Evolutionary conservation across 495 filamentous ascomycete genomes (phyloP).

Genomic region (Tuber melanosporum): DNA sequence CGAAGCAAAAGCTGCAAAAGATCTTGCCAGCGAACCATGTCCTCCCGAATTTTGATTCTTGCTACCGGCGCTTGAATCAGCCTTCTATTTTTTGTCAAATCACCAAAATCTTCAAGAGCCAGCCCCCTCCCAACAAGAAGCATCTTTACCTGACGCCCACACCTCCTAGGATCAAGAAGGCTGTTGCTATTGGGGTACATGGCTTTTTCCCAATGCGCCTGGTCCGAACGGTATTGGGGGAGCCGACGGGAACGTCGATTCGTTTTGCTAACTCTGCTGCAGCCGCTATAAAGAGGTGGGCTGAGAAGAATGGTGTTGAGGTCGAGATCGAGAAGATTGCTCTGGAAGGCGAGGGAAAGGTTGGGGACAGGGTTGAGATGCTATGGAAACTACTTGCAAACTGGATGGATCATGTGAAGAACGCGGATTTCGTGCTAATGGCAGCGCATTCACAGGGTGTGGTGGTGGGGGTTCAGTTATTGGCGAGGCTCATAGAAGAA

Average conservation of each 20-base stretch:
- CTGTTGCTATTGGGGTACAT: constrained; percentile 88
- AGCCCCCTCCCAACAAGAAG: constrained; percentile 51
- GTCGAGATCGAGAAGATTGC: constrained; percentile 82
- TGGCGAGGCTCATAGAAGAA: constrained; percentile 74
- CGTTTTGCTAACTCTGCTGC: constrained; percentile 86
- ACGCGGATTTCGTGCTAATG: constrained; percentile 80
- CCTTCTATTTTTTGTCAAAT: constrained; percentile 68
- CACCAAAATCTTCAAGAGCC: constrained; percentile 58
- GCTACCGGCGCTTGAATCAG: constrained; percentile 58
- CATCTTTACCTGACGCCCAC: constrained; percentile 69
- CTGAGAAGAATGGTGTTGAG: constrained; percentile 59
- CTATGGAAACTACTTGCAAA: constrained; percentile 92
- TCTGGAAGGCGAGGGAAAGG: constrained; percentile 95
- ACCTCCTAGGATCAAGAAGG: constrained; percentile 66
- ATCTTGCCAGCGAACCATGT: constrained; percentile 36
- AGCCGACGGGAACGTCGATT: constrained; percentile 90
- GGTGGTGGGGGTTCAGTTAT: constrained; percentile 85
- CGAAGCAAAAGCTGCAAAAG: constrained; percentile 30
- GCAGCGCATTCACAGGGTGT: constrained; percentile 95
- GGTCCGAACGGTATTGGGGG: constrained; percentile 78
- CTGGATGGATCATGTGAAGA: constrained; percentile 84
- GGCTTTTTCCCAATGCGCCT: constrained; percentile 85
- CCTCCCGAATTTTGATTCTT: constrained; percentile 38
- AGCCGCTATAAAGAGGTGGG: constrained; percentile 74
- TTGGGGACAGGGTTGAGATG: constrained; percentile 78